phyloP scores from a whole-genome alignment of 768 basidiomycete genomes.

The Lactarius vividus region DNA sequence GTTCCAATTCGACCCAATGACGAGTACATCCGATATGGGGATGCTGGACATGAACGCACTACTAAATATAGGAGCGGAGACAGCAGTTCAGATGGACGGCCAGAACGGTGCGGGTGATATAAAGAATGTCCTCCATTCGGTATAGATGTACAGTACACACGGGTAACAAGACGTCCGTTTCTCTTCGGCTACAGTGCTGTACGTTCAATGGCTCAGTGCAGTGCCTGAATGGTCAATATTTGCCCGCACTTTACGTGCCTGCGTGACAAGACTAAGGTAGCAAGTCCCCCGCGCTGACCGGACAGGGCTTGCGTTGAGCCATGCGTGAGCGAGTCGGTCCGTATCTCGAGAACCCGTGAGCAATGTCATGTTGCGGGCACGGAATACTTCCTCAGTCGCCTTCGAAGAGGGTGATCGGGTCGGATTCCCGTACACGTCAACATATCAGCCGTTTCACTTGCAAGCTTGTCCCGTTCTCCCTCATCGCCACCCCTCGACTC shows the following conservation, averaged over 20 bases:
- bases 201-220: not conserved
- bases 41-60: slow-evolving; percentile 17
- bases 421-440: slow-evolving; percentile 57
- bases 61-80: slow-evolving; percentile 13
- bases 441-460: slow-evolving; percentile 48
- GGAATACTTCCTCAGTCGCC: slow-evolving; percentile 60
- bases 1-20: slow-evolving; percentile 18
- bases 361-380: not conserved
- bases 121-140: slow-evolving; percentile 6
- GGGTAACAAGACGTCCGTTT: not conserved
- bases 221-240: slow-evolving; percentile 5
- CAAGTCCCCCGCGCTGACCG: not conserved
- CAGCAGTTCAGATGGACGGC: slow-evolving; percentile 12
- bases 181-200: not conserved
- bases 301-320: not conserved
- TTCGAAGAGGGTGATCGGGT: slow-evolving; percentile 63
- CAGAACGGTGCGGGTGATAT: slow-evolving; percentile 14
- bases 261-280: not conserved
- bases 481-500: slow-evolving; percentile 49
- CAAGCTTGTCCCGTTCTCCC: slow-evolving; percentile 47
- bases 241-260: not conserved
- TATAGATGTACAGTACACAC: slow-evolving; percentile 12
- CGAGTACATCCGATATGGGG: slow-evolving; percentile 41
- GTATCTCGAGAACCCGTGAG: not conserved
- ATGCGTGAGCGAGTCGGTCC: not conserved